Percentiles rank a stretch among this genome's conserved stretches.
These are phyloP conservation scores for Marsdenia floribunda DNA, from an alignment of 257 asterid genomes.

Conservation along the genomic window DNA sequence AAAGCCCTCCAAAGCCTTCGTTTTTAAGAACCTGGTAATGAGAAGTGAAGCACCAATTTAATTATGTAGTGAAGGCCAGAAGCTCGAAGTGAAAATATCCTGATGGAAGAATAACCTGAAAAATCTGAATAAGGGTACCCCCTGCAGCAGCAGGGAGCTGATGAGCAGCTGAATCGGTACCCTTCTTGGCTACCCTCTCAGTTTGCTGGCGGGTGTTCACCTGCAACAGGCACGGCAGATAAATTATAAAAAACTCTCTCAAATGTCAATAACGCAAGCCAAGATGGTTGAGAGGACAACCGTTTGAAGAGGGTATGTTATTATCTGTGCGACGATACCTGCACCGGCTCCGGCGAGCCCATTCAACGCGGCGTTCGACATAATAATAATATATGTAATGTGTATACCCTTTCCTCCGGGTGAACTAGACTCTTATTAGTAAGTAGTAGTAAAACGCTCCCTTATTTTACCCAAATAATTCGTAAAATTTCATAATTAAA, in stretches of 20 bases:
- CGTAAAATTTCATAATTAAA: background rate
- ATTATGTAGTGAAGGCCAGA: background rate
- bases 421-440: background rate
- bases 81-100: background rate
- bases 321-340: constrained; percentile 76
- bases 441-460: background rate
- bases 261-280: background rate
- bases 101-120: constrained; percentile 36
- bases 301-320: constrained; percentile 84
- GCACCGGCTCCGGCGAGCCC: constrained; percentile 94
- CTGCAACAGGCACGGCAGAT: constrained; percentile 27
- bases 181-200: constrained; percentile 64
- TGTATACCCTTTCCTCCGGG: background rate
- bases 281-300: constrained; percentile 26
- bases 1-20: constrained; percentile 87
- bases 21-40: constrained; percentile 41
- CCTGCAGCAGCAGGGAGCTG: constrained; percentile 19
- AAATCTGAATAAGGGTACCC: constrained; percentile 51
- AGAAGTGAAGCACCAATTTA: background rate
- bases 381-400: background rate
- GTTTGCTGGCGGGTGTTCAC: constrained; percentile 96
- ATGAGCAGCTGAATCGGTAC: constrained; percentile 20
- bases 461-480: background rate
- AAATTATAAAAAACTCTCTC: background rate
- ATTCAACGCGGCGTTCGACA: constrained; percentile 83